phyloP scores from a whole-genome alignment of 192 early-diverging fungal genomes.

The Coemansia sp. region DNA sequence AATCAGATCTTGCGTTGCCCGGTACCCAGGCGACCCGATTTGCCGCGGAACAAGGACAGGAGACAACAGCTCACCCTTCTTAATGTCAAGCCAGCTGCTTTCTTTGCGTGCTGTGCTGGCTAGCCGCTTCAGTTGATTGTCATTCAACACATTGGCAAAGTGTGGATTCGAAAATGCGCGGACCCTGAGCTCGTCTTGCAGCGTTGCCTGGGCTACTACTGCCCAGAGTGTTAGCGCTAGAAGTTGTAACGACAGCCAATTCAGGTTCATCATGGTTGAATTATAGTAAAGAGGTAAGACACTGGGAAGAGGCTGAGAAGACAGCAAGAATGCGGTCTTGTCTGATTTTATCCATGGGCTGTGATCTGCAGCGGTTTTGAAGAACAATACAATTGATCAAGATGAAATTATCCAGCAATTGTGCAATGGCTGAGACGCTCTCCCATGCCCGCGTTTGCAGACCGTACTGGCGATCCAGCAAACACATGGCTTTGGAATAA shows the following conservation, averaged over 20 bases:
- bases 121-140: slow-evolving; percentile 31
- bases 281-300: background rate
- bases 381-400: background rate
- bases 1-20: slow-evolving; percentile 69
- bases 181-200: background rate
- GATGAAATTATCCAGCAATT: background rate
- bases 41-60: slow-evolving; percentile 80
- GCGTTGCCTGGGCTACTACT: background rate
- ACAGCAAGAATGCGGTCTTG: no score
- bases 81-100: slow-evolving; percentile 36
- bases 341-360: no score
- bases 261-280: background rate
- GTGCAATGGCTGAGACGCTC: background rate
- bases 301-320: no score
- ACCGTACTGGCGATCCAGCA: no score
- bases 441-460: no score
- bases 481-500: no score
- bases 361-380: background rate
- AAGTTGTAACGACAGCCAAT: background rate
- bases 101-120: slow-evolving; percentile 18
- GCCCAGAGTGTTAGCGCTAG: background rate
- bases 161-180: slow-evolving; percentile 33
- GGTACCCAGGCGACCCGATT: slow-evolving; percentile 72
- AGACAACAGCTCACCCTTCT: slow-evolving; percentile 60
- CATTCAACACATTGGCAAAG: slow-evolving; percentile 32